A percentile compares a stretch with the other conserved stretches of the same genome.
Conservation (phyloP, 805 yeast genomes). For the Candida broadrunensis region DNA sequence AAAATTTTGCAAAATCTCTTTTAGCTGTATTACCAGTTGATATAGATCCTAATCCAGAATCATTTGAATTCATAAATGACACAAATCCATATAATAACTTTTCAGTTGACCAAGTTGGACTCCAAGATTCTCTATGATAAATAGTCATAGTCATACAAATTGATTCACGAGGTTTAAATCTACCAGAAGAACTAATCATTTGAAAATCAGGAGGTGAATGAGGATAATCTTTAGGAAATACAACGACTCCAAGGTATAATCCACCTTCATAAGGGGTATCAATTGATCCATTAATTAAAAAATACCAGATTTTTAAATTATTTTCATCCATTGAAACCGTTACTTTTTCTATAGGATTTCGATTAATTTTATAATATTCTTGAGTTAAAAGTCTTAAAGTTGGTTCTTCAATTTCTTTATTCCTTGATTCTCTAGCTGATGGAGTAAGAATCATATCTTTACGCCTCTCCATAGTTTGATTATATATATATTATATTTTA, state of each 20-base stretch:
- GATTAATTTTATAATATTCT: slow-evolving; percentile 7
- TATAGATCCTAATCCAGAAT: slow-evolving; percentile 11
- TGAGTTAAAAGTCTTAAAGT: slow-evolving; percentile 1
- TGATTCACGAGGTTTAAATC: slow-evolving; percentile 8
- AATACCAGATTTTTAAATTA: slow-evolving; percentile 13
- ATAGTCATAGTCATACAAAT: slow-evolving; percentile 12
- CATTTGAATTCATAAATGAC: slow-evolving; percentile 12
- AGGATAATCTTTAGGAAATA: slow-evolving; percentile 13
- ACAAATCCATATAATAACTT: slow-evolving; percentile 12
- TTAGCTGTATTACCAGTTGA: no score
- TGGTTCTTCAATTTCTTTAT: no score
- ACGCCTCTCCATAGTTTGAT: no score
- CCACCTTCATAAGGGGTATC: slow-evolving; percentile 12
- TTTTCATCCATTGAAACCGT: slow-evolving; percentile 10
- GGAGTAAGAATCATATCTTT: no score
- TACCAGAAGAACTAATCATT: slow-evolving; percentile 15
- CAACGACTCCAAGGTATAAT: slow-evolving; percentile 11
- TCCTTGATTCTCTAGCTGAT: no score
- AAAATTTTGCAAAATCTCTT: slow-evolving; percentile 4
- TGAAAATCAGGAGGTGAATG: slow-evolving; percentile 15
- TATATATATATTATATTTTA: no score
- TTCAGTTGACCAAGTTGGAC: slow-evolving; percentile 14
- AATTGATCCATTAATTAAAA: slow-evolving; percentile 10
- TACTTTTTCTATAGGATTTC: slow-evolving; percentile 7
- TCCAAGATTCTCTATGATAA: slow-evolving; percentile 14